Evolutionary conservation across 2,329 filamentous ascomycete species (phyloP), one percentile per base, ranked within the genome.

Genomic region (Seiridium unicorne): DNA sequence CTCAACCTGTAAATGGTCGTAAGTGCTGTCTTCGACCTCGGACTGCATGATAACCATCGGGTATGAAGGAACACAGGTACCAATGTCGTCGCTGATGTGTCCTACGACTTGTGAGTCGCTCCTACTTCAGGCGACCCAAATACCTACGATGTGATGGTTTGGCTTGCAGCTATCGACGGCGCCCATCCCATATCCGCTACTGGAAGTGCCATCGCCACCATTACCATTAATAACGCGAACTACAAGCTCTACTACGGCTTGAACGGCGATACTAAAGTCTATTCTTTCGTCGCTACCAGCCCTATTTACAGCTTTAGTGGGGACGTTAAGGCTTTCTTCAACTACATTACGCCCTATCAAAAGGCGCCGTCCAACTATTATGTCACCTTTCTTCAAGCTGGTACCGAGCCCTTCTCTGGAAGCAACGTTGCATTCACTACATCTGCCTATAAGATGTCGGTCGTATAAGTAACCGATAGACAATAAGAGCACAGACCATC

Each of bases 241-340:
- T 87, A 79, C 77, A 78, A 82, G 53, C 72, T 87, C 48, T 86
- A 79, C 71, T 76, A 76, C 51, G 84, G 84, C 18, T 73, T 72
- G 13, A 86, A 86, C 63, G 81, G 81, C 32, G 65, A 70, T 51
- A 85, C 76, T 67, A 81, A 77, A 3, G 84, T 87, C 6, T 87
- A 79, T 72, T 81, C 79, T 65, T 87, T 63, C 54, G 55, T 63
- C 64, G 60, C 51, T 36, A 26, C 42, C 9, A 76, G 70, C 47
- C 66, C 77, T 7, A 71, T 79, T 13, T 76, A 72, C 10, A 76
- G 60, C 69, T 88, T 85, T 73, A 77, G 70, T 35, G 84, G 79
- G 31, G 82, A 88, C 65, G 62, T 87, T 63, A 76, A 75, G 64
- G 72, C 76, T 1, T 88, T 88, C 74, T 73, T 85, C 61, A 75